Conservation (phyloP, 2,329 filamentous ascomycete species). For the Metarhizium robertsii region DNA sequence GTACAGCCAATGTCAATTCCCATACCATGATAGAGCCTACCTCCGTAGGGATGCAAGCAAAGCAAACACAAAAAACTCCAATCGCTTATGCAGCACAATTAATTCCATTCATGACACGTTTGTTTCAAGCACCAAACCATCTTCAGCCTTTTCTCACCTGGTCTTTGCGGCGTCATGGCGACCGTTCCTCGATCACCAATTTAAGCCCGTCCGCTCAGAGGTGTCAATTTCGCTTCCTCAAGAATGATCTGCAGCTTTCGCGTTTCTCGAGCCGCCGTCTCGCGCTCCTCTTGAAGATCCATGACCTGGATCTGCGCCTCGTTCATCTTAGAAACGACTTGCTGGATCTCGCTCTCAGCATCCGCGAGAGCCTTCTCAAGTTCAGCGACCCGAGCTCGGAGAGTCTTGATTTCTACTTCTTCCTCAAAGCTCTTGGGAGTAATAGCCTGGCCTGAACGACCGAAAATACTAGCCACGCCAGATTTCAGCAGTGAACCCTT, state of each 20-base stretch:
- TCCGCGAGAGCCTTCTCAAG: conserved; percentile 62
- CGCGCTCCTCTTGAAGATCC: conserved; percentile 65
- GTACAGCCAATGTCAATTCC: background rate
- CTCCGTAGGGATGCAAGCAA: conserved; percentile 12
- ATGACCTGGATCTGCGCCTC: conserved; percentile 74
- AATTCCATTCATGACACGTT: conserved; percentile 1
- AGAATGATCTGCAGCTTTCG: conserved; percentile 59
- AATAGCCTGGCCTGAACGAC: conserved; percentile 33
- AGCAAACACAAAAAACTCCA: conserved; percentile 23
- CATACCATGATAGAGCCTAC: conserved; percentile 5
- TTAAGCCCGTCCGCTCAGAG: conserved; percentile 15
- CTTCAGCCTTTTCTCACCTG: too few species aligned
- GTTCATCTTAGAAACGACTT: conserved; percentile 73
- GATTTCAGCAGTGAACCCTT: conserved; percentile 27
- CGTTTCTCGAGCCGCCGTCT: conserved; percentile 65
- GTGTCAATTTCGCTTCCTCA: conserved; percentile 51
- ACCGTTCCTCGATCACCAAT: background rate
- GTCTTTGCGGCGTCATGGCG: background rate
- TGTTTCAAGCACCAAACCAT: background rate
- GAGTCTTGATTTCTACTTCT: conserved; percentile 61
- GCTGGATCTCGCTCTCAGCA: conserved; percentile 67
- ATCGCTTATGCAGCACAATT: conserved; percentile 26
- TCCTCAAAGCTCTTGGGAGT: conserved; percentile 61
- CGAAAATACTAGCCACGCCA: conserved; percentile 18
- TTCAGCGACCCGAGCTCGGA: conserved; percentile 72